Percentiles rank a stretch among this genome's conserved stretches.
Evolutionary conservation across 2,329 filamentous ascomycete genomes (phyloP).

Genomic region (Cladosporium sp.): DNA sequence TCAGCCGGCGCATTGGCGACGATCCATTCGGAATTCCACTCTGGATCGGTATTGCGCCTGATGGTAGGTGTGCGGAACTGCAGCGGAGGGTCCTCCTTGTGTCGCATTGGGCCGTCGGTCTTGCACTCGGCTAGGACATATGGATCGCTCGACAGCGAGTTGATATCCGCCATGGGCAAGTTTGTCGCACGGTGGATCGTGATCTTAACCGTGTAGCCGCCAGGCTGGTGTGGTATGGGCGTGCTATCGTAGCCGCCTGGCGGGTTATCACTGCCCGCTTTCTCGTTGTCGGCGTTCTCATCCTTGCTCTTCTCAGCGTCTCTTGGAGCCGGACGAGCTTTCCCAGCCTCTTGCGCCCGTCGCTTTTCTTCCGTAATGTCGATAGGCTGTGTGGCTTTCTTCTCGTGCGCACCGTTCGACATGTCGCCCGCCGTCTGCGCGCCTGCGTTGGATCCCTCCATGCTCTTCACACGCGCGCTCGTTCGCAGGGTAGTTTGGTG

Average conservation of each 20-base stretch:
- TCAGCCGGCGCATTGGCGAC: constrained; percentile 80
- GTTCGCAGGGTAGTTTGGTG: neutral
- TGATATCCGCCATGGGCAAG: constrained; percentile 78
- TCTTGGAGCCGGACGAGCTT: neutral
- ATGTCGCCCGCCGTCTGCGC: neutral
- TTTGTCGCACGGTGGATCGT: constrained; percentile 79
- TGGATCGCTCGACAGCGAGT: constrained; percentile 77
- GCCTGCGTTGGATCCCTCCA: constrained; percentile 1
- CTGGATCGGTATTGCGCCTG: constrained; percentile 69
- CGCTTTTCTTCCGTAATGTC: constrained; percentile 20
- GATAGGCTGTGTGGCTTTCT: neutral
- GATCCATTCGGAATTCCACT: constrained; percentile 83
- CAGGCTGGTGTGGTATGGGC: constrained; percentile 68
- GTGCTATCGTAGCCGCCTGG: constrained; percentile 79
- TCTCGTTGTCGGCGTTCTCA: constrained; percentile 18
- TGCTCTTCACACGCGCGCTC: constrained; percentile 2
- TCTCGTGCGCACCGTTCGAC: neutral
- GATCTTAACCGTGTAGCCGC: constrained; percentile 73
- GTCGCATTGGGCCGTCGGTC: constrained; percentile 68
- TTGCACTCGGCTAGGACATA: constrained; percentile 76
- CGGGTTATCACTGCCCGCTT: constrained; percentile 47
- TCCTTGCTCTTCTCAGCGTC: constrained; percentile 12
- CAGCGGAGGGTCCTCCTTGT: constrained; percentile 82
- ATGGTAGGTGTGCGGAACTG: constrained; percentile 74
- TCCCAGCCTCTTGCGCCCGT: constrained; percentile 22